phyloP scores from a whole-genome alignment of 306 rosid genomes.

The Vigna unguiculata region DNA sequence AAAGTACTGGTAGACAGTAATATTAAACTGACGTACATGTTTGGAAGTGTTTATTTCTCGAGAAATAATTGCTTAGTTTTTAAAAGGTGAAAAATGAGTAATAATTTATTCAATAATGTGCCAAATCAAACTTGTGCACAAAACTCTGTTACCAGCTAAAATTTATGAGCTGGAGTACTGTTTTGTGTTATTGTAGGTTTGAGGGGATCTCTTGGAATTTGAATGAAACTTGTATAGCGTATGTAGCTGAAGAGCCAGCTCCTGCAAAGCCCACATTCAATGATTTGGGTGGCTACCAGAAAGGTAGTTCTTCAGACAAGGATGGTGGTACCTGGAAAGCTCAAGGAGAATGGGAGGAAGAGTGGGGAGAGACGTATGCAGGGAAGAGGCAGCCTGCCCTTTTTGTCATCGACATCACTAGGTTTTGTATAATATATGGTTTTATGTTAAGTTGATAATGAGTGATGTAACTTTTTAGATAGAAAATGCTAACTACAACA shows the following conservation, averaged over 20 bases:
- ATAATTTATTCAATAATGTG: background rate
- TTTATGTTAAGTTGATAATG: conserved; percentile 1
- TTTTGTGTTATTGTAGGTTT: conserved; percentile 68
- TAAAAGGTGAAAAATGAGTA: background rate
- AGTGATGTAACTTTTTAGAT: background rate
- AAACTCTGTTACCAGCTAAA: background rate
- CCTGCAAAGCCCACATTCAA: conserved; percentile 83
- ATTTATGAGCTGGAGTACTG: background rate
- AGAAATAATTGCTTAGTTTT: background rate
- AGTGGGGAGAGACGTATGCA: conserved; percentile 95
- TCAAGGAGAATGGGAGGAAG: conserved; percentile 92
- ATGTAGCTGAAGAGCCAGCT: conserved; percentile 90
- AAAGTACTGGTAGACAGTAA: background rate
- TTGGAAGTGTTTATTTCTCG: background rate
- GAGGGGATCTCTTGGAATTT: conserved; percentile 92
- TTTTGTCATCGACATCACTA: conserved; percentile 67
- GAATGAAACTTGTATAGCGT: conserved; percentile 79
- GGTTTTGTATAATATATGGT: conserved; percentile 51
- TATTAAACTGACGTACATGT: background rate
- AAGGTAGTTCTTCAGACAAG: conserved; percentile 64
- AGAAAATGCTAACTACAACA: conserved; percentile 26
- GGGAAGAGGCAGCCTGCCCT: conserved; percentile 95
- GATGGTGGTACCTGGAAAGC: conserved; percentile 79
- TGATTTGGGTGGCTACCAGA: conserved; percentile 64
- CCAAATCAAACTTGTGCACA: background rate